Conservation (phyloP, 305 asterid genomes). For the Coffea humblotiana region DNA sequence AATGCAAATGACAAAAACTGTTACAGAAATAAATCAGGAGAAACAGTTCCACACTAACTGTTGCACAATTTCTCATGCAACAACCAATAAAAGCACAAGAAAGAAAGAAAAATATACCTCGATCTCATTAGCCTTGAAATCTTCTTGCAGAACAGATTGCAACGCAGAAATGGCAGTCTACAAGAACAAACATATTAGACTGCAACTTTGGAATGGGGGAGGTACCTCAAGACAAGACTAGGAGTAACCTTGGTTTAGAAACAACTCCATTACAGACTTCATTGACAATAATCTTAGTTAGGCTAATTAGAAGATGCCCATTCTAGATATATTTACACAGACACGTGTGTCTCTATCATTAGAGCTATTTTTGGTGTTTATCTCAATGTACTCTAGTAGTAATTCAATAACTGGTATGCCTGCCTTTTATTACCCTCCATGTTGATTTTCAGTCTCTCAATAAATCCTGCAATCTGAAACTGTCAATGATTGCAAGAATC, state of each 20-base stretch:
- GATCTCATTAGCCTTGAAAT: conserved; percentile 96
- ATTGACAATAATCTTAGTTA: not conserved
- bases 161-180: conserved; percentile 94
- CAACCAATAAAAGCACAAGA: not conserved
- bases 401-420: not conserved
- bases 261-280: not conserved
- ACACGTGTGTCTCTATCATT: not conserved
- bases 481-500: not conserved
- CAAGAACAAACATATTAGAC: conserved; percentile 27
- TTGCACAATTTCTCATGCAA: not conserved
- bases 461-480: not conserved
- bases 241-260: not conserved
- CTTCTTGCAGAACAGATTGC: conserved; percentile 97
- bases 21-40: not conserved
- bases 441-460: not conserved
- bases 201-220: not conserved
- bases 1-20: too few species aligned
- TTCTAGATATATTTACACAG: not conserved
- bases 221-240: not conserved
- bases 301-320: not conserved
- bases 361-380: not conserved
- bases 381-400: not conserved
- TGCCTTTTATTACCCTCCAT: not conserved
- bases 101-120: conserved; percentile 59
- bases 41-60: not conserved